These are phyloP conservation scores for Filobasidium floriforme DNA, from an alignment of 768 basidiomycete genomes.

Conservation along the genomic window DNA sequence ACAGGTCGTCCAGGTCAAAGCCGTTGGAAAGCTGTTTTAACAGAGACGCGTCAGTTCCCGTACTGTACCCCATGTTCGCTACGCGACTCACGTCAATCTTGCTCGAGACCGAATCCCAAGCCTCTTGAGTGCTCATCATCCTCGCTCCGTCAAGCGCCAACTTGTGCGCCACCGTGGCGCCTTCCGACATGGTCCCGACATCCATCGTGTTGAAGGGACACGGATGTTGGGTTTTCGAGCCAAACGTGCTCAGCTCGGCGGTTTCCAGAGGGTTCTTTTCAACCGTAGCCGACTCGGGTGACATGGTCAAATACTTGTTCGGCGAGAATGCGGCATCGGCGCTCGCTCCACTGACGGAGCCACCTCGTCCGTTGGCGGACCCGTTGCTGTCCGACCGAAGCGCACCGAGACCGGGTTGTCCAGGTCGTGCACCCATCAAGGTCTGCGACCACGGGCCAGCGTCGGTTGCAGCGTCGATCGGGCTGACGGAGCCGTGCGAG, in stretches of 20 bases:
- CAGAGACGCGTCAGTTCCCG: background rate
- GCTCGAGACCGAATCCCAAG: slow-evolving; percentile 11
- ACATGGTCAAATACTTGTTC: slow-evolving; percentile 40
- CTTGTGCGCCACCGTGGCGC: too few relatives aligned
- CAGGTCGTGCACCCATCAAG: background rate
- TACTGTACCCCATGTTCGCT: background rate
- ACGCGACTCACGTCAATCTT: slow-evolving; percentile 11
- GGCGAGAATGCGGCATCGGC: slow-evolving; percentile 30
- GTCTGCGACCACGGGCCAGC: background rate
- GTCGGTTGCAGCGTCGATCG: background rate
- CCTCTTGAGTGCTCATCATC: slow-evolving; percentile 8
- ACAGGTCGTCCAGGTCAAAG: slow-evolving; percentile 42
- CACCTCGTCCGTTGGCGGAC: background rate
- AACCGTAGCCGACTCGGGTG: slow-evolving; percentile 28
- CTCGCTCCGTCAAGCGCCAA: background rate
- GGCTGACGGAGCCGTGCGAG: background rate
- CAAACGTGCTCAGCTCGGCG: too few relatives aligned
- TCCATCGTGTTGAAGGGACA: too few relatives aligned
- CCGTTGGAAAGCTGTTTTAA: slow-evolving; percentile 18
- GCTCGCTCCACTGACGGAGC: slow-evolving; percentile 11
- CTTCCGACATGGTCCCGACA: too few relatives aligned
- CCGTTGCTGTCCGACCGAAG: background rate
- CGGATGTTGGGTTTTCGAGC: too few relatives aligned
- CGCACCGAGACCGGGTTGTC: background rate
- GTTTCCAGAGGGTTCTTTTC: too few relatives aligned